Conservation (phyloP, 352 stramenopile genomes). For the Phytophthora hibernalis region DNA sequence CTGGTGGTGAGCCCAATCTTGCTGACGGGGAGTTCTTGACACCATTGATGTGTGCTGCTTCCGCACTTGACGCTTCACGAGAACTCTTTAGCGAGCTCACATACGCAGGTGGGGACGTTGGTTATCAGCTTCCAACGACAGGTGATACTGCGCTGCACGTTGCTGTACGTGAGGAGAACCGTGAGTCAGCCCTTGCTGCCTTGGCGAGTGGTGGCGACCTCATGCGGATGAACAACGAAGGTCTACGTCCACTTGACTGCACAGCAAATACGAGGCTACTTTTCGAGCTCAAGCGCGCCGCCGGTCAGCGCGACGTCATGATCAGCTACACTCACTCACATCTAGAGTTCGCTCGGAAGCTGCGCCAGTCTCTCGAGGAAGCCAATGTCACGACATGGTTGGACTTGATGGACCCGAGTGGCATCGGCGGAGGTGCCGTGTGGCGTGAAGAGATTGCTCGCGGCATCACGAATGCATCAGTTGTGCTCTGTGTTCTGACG, state of each 20-base stretch:
- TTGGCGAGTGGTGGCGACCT: conserved; percentile 65
- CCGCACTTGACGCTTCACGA: conserved; percentile 23
- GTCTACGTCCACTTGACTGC: conserved; percentile 67
- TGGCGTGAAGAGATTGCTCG: conserved; percentile 4
- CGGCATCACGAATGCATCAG: not conserved
- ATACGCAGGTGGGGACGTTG: conserved; percentile 58
- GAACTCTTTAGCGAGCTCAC: conserved; percentile 47
- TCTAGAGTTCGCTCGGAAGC: conserved; percentile 59
- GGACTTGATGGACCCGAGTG: conserved; percentile 2
- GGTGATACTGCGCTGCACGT: conserved; percentile 78
- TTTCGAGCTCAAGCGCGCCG: conserved; percentile 73
- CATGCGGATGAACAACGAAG: conserved; percentile 71
- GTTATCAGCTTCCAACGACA: conserved; percentile 55
- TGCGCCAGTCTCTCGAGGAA: not conserved
- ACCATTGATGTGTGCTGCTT: conserved; percentile 41
- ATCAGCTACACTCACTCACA: conserved; percentile 88
- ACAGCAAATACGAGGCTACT: conserved; percentile 70
- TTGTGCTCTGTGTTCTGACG: not conserved
- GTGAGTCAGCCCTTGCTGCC: conserved; percentile 55
- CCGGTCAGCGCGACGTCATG: conserved; percentile 78
- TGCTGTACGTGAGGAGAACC: conserved; percentile 63
- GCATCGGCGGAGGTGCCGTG: not conserved
- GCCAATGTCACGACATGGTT: not conserved
- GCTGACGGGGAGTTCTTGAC: conserved; percentile 56
- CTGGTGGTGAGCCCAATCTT: conserved; percentile 45